Evolutionary conservation across 371 early-diverging fungal genomes (phyloP).

Genomic region (Mortierella polycephala): DNA sequence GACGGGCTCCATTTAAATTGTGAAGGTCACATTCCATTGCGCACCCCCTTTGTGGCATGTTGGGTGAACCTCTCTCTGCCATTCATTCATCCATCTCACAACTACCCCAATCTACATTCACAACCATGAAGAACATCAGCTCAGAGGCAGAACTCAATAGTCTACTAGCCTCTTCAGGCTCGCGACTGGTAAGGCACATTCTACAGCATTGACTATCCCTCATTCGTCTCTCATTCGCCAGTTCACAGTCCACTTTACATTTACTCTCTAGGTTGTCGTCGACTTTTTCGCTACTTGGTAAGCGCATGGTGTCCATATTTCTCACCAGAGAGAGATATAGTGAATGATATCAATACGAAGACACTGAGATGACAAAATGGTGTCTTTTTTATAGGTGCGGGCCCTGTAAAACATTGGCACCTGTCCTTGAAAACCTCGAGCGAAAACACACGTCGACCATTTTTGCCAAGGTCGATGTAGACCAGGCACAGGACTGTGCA

Average conservation of each 20-base stretch:
- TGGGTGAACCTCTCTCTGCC: no score
- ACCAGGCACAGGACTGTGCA: slow-evolving; percentile 48
- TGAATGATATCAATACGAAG: background rate
- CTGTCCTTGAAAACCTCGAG: slow-evolving; percentile 50
- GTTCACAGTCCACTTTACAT: no score
- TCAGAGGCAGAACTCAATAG: slow-evolving; percentile 39
- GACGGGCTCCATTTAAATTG: background rate
- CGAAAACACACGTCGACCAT: slow-evolving; percentile 39
- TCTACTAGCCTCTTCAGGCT: slow-evolving; percentile 33
- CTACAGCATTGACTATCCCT: background rate
- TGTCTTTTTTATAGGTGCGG: slow-evolving; percentile 35
- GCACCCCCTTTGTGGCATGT: no score
- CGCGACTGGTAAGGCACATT: slow-evolving; percentile 21
- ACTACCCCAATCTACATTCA: slow-evolving; percentile 3
- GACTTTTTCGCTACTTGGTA: slow-evolving; percentile 59
- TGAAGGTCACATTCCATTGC: background rate
- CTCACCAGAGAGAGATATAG: background rate
- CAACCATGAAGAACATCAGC: slow-evolving; percentile 36
- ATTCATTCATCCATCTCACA: background rate
- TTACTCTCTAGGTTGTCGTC: slow-evolving; percentile 43
- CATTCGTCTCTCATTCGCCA: background rate
- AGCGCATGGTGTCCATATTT: background rate
- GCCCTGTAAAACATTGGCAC: slow-evolving; percentile 57
- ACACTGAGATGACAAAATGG: background rate
- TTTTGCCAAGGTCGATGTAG: slow-evolving; percentile 58